A percentile compares a stretch with the other conserved stretches of the same genome.
Evolutionary conservation across 2,329 filamentous ascomycete species (phyloP).

Genomic region (Xylariales sp.): DNA sequence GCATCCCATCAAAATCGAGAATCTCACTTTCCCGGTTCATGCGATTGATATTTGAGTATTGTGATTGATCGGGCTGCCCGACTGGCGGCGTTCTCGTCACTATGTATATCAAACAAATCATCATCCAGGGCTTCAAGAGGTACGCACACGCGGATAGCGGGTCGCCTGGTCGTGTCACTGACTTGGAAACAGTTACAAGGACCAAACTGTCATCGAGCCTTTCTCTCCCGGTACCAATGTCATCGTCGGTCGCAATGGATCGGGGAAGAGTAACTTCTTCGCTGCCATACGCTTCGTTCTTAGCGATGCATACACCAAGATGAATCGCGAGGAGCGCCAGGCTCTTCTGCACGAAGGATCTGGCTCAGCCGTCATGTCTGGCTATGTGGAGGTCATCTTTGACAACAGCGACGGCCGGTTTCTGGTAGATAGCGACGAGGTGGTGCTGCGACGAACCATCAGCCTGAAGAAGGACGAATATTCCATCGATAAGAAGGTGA

Average conservation of each 20-base stretch:
- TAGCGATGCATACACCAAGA: slow-evolving; percentile 93
- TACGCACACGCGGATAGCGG: slow-evolving; percentile 33
- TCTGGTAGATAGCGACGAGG: slow-evolving; percentile 84
- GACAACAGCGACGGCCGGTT: slow-evolving; percentile 97
- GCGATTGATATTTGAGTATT: slow-evolving; percentile 3
- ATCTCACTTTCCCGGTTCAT: neutral
- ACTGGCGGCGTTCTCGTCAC: slow-evolving; percentile 31
- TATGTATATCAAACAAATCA: slow-evolving; percentile 99
- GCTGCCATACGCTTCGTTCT: slow-evolving; percentile 97
- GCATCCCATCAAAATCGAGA: neutral
- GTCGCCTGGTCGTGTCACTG: slow-evolving; percentile 15
- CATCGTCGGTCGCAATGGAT: slow-evolving; percentile 97
- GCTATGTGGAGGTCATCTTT: slow-evolving; percentile 99
- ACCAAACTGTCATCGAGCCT: slow-evolving; percentile 96
- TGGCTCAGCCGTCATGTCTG: slow-evolving; percentile 95
- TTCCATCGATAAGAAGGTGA: slow-evolving; percentile 93
- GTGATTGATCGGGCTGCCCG: slow-evolving; percentile 25
- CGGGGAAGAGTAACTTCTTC: slow-evolving; percentile 99
- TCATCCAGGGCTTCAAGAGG: slow-evolving; percentile 99
- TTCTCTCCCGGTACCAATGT: slow-evolving; percentile 98
- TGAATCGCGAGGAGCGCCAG: slow-evolving; percentile 93
- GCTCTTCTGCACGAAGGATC: slow-evolving; percentile 96
- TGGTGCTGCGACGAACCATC: slow-evolving; percentile 88
- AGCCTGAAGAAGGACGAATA: slow-evolving; percentile 98
- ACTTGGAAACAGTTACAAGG: slow-evolving; percentile 75